These are phyloP conservation scores for Fonsecaea pedrosoi DNA, from an alignment of 2,329 filamentous ascomycete species.

Conservation along the genomic window DNA sequence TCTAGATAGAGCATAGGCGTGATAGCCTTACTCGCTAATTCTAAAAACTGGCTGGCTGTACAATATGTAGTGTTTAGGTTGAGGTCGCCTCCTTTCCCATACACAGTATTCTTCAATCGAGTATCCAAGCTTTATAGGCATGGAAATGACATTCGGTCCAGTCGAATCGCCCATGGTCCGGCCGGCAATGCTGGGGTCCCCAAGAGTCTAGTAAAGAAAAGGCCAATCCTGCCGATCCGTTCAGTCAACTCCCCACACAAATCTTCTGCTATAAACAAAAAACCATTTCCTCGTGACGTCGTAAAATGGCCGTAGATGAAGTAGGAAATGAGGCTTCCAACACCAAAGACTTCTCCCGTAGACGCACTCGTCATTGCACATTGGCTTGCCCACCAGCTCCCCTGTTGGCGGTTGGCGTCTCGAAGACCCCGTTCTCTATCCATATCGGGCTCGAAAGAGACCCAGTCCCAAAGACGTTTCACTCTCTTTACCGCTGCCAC, in stretches of 20 bases:
- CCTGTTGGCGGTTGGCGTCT: neutral
- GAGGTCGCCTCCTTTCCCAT: slow-evolving; percentile 1
- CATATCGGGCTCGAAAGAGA: slow-evolving; percentile 37
- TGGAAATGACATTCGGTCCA: neutral
- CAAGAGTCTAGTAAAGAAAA: neutral
- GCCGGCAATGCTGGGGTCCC: neutral
- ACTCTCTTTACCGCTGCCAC: slow-evolving; percentile 37
- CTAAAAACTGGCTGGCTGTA: neutral
- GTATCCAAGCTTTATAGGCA: neutral
- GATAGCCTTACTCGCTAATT: neutral
- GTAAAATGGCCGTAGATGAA: slow-evolving; percentile 13
- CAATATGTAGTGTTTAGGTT: neutral
- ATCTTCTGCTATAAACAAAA: neutral
- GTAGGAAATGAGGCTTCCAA: slow-evolving; percentile 2
- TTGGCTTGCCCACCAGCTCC: neutral
- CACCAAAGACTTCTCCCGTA: neutral
- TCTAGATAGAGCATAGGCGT: neutral
- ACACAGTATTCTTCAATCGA: neutral
- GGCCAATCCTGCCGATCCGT: neutral
- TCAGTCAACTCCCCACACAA: neutral
- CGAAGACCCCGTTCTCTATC: slow-evolving; percentile 12
- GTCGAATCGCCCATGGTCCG: slow-evolving; percentile 1
- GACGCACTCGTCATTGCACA: slow-evolving; percentile 4
- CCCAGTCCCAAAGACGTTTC: slow-evolving; percentile 39
- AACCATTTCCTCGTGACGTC: slow-evolving; percentile 8